Base-by-base conservation (phyloP, 495 filamentous ascomycete species). In the Mycothermus thermophilus region DNA sequence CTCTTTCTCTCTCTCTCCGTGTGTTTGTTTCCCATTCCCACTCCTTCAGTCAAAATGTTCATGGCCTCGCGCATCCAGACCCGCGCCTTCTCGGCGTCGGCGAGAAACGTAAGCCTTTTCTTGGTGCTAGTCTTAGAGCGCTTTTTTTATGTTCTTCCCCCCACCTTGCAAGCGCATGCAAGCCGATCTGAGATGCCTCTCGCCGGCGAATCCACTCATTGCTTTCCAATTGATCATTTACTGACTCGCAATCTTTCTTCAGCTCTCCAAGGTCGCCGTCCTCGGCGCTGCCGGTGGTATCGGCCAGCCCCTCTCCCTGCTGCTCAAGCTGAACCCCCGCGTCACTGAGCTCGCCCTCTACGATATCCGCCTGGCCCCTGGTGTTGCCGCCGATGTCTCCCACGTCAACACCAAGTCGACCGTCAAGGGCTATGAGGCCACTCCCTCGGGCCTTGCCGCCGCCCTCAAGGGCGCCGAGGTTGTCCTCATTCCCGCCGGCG, bases 391-490 rank as follows among this genome's bases (percentile, higher is more conserved):
- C 58, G 90, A 97, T 62, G 71, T 96, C 58, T 79, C 81, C 51
- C 90, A 97, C 71, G 85, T 96, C 73, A 96, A 96, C 75, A 95
- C 92, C 60, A 93, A 92, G 76, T 88, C 81, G 74, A 79, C 59
- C 40, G 90, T 96, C 56, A 84, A 67, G 41, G 90, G 90, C 54
- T 94, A 92, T 62, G 75, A 81, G 40, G 71, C 83, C 37, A 80
- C 74, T 40, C 64, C 75, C 32, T 65, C 71, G 35, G 85, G 84
- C 44, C 75, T 96, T 22, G 72, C 70, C 51, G 69, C 69, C 46
- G 75, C 76, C 43, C 75, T 96, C 54, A 80, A 79, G 62, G 86
- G 75, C 54, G 65, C 84, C 43, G 84, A 96, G 57, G 77, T 97
- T 49, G 85, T 97, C 49, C 77, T 97, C 50, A 96, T 97, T 59